phyloP scores from a whole-genome alignment of 176 grass and related monocot genomes.

The Carex kokanica region DNA sequence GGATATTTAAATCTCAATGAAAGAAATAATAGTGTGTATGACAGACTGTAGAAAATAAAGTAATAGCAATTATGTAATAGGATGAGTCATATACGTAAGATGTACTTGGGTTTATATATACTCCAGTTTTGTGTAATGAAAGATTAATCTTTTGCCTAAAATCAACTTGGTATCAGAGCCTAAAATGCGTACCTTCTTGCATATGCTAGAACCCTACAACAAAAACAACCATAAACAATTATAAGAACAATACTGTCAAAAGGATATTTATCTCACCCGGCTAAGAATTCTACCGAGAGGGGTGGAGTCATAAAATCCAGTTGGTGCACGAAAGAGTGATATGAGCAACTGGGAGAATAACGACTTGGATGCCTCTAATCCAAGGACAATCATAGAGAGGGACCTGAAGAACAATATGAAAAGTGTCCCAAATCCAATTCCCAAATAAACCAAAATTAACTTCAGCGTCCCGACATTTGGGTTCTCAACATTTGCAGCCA shows the following conservation, averaged over 20 bases:
- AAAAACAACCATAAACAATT: neutral
- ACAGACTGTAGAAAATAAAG: too few species aligned
- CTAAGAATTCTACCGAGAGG: constrained; percentile 90
- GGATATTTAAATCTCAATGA: neutral
- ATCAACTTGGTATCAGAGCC: too few species aligned
- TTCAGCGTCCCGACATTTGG: constrained; percentile 54
- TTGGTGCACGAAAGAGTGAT: constrained; percentile 74
- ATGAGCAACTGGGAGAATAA: constrained; percentile 74
- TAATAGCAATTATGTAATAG: too few species aligned
- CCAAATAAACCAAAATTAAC: constrained; percentile 74
- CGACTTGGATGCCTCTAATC: constrained; percentile 75
- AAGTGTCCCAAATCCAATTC: constrained; percentile 54
- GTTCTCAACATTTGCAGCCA: constrained; percentile 84
- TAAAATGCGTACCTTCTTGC: too few species aligned
- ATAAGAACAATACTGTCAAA: neutral
- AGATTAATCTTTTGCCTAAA: too few species aligned
- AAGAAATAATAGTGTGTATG: too few species aligned
- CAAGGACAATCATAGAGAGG: constrained; percentile 44
- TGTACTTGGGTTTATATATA: too few species aligned
- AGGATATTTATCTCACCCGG: constrained; percentile 53
- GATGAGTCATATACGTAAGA: too few species aligned
- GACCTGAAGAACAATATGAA: constrained; percentile 67
- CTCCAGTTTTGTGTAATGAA: too few species aligned
- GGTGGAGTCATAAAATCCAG: constrained; percentile 92
- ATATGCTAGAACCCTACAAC: too few species aligned